phyloP scores from a whole-genome alignment of 495 filamentous ascomycete species.

The Penicillium odoratum region DNA sequence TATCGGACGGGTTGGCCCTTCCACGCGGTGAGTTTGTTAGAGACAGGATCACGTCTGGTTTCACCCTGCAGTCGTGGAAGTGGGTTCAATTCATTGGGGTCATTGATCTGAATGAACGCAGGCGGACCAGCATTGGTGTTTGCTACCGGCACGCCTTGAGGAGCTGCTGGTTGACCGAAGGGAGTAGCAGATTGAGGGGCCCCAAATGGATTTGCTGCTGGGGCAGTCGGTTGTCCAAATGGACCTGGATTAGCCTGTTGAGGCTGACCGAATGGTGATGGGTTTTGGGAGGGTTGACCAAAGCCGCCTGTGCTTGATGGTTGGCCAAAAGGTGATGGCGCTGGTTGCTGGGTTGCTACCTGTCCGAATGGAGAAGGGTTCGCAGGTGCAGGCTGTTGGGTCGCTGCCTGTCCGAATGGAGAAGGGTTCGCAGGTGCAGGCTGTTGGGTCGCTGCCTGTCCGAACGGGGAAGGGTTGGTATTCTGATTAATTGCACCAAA shows the following conservation, averaged over 20 bases:
- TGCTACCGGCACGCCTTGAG: constrained; percentile 20
- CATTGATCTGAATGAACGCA: constrained; percentile 31
- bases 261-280: constrained; percentile 18
- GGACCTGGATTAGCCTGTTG: constrained; percentile 18
- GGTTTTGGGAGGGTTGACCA: constrained; percentile 24
- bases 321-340: constrained; percentile 22
- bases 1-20: constrained; percentile 58
- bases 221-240: constrained; percentile 41
- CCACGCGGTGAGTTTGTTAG: constrained; percentile 45
- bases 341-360: constrained; percentile 18
- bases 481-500: constrained; percentile 21
- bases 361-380: constrained; percentile 4
- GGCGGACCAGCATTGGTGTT: constrained; percentile 29
- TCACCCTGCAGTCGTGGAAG: constrained; percentile 40
- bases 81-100: constrained; percentile 35
- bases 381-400: constrained; percentile 7
- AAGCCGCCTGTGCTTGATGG: constrained; percentile 27
- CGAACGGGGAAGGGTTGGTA: constrained; percentile 3
- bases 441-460: constrained; percentile 22
- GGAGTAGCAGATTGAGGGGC: constrained; percentile 25
- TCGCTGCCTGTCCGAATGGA: constrained; percentile 20
- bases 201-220: constrained; percentile 14
- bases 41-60: constrained; percentile 37
- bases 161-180: constrained; percentile 32
- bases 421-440: background rate